Base-by-base conservation (phyloP, 2,329 filamentous ascomycete genomes). In the Intubia oerlemansii region DNA sequence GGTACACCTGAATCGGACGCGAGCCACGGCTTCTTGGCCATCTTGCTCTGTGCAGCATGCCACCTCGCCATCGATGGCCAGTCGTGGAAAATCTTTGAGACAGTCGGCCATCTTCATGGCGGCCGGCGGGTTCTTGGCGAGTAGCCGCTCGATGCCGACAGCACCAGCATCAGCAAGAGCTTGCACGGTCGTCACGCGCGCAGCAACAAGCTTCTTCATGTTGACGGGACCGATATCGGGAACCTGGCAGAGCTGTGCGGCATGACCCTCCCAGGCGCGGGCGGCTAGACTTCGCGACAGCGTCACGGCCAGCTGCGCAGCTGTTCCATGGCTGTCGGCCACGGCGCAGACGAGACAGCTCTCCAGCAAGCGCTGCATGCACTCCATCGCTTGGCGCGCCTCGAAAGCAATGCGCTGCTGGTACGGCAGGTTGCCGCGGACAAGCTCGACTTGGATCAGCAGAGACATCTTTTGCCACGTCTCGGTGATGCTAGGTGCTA, bases 111-210 rank as follows among this genome's bases (percentile, higher is more conserved):
- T 44, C 24, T 72, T 73, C 25, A 65, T 60, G 0, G 85, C 88
- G 43, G 77, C 92, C 0, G 85, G 81, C 0, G 82, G 79, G 38
- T 91, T 81, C 30, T 75, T 73, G 36, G 70, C 74, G 26, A 91
- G 47, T 15, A 81, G 52, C 27, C 69, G 62, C 41, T 95, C 85
- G 29, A 98, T 79, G 16, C 68, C 62, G 30, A 70, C 63, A 16
- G 73, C 57, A 20, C 85, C 73, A 10, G 68, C 59, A 6, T 47
- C 50, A 11, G 72, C 66, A 10, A 98, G 54, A n/a, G 66, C 62
- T 24, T 74, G 64, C 5, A 95, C 67, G 5, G 57, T 77, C 17
- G 55, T 66, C 30, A 95, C 64, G 1, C 71, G 69, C n/a, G 68
- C 69, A 22, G 62, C 59, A 4, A 68, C 62, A 24, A 95, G 59